Conservation (phyloP, 306 rosid genomes). For the Canavalia ensiformis region DNA sequence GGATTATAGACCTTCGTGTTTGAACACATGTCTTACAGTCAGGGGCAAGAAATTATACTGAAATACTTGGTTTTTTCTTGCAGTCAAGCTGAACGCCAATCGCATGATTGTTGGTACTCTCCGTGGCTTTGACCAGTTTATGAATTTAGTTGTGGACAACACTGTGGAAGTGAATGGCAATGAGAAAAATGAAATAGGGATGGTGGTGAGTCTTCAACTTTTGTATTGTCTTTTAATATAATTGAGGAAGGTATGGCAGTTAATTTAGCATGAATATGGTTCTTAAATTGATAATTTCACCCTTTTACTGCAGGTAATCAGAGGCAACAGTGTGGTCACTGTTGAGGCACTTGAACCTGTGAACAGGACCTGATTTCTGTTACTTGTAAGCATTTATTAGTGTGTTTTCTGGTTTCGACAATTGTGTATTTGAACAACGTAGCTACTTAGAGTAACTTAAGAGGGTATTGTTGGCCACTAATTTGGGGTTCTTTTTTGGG, state of each 20-base stretch:
- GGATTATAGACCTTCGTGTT: neutral
- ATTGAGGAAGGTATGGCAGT: too few relatives aligned
- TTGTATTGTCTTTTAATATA: neutral
- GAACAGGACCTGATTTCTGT: constrained; percentile 55
- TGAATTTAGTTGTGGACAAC: constrained; percentile 95
- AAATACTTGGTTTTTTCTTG: constrained; percentile 33
- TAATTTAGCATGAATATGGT: neutral
- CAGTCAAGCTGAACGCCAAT: constrained; percentile 93
- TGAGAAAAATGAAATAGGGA: constrained; percentile 86
- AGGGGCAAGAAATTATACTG: neutral
- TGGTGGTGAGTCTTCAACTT: constrained; percentile 80
- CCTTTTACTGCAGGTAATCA: constrained; percentile 75
- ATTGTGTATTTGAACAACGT: constrained; percentile 36
- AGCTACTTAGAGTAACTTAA: constrained; percentile 31
- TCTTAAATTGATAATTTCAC: constrained; percentile 18
- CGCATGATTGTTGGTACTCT: constrained; percentile 95
- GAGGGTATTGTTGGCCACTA: neutral
- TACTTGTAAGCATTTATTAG: neutral
- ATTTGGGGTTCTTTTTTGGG: constrained; percentile 5
- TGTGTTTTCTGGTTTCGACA: constrained; percentile 11
- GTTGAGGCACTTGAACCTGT: constrained; percentile 99
- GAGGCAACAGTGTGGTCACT: constrained; percentile 98
- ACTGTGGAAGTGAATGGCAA: constrained; percentile 92
- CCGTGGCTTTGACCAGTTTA: constrained; percentile 95
- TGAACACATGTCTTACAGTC: neutral